Percentiles rank a stretch among this genome's conserved stretches.
Evolutionary conservation across 352 stramenopile species (phyloP).

Genomic region (Halophytophthora batemanensis): DNA sequence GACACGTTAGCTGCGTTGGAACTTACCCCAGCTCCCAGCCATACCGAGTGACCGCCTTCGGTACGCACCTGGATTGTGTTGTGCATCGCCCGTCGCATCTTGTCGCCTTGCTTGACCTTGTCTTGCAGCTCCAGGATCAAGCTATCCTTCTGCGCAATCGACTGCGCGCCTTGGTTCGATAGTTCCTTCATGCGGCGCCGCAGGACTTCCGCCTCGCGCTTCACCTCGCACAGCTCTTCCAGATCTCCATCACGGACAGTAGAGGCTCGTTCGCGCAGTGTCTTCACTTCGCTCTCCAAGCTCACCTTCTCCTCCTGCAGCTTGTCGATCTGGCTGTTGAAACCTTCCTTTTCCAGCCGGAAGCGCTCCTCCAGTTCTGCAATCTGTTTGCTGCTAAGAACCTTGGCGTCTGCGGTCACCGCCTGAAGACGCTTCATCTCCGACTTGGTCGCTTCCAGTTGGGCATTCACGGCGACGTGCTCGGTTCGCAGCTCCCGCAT

Average conservation of each 20-base stretch:
- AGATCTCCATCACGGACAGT: conserved; percentile 57
- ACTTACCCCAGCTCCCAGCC: no score
- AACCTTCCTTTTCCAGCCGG: conserved; percentile 30
- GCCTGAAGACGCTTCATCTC: conserved; percentile 61
- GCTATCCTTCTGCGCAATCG: conserved; percentile 68
- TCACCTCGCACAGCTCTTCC: conserved; percentile 68
- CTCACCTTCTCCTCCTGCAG: conserved; percentile 76
- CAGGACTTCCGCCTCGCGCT: conserved; percentile 68
- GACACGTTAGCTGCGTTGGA: not conserved
- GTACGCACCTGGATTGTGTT: conserved; percentile 92
- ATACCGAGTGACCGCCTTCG: not conserved
- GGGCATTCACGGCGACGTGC: conserved; percentile 73
- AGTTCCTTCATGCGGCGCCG: conserved; percentile 65
- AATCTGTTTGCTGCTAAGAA: conserved; percentile 28
- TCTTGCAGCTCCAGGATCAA: conserved; percentile 68
- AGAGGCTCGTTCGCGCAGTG: conserved; percentile 45
- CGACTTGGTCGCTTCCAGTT: conserved; percentile 69
- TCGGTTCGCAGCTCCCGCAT: conserved; percentile 69
- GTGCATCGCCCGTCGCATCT: conserved; percentile 93
- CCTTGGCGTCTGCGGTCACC: conserved; percentile 41
- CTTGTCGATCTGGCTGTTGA: conserved; percentile 47
- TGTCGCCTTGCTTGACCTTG: conserved; percentile 77
- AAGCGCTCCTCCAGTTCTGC: conserved; percentile 34
- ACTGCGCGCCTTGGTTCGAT: conserved; percentile 54
- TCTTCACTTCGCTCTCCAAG: conserved; percentile 71